Evolutionary conservation across 2,329 filamentous ascomycete genomes (phyloP).

Genomic region (Aspergillus transmontanensis): DNA sequence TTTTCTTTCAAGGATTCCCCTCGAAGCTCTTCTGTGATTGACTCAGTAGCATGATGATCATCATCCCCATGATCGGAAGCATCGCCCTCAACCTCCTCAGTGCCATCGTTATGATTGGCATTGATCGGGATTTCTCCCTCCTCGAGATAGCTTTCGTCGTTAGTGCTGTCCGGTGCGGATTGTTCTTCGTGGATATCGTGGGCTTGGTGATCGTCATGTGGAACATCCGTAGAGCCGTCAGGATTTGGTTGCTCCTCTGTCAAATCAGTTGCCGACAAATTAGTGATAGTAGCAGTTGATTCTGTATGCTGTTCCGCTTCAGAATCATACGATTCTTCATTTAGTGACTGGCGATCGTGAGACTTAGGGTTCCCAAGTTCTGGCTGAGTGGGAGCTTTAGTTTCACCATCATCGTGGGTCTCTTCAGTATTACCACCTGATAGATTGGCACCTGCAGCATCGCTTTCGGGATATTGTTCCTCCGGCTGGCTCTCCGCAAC

Average conservation of each 20-base stretch:
- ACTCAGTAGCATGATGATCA: constrained; percentile 14
- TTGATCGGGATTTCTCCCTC: constrained; percentile 18
- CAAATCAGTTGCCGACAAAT: constrained; percentile 19
- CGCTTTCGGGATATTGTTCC: background rate
- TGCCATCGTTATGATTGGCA: constrained; percentile 3
- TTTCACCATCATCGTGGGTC: constrained; percentile 4
- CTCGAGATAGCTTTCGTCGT: constrained; percentile 20
- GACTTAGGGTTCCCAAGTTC: constrained; percentile 12
- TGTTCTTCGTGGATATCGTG: constrained; percentile 37
- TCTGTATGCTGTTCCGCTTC: constrained; percentile 37
- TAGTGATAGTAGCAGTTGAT: constrained; percentile 31
- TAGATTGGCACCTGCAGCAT: background rate
- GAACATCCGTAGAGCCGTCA: constrained; percentile 14
- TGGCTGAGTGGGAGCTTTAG: constrained; percentile 14
- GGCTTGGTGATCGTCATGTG: constrained; percentile 12
- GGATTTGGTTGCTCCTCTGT: constrained; percentile 20
- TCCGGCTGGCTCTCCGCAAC: background rate
- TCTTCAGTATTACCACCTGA: constrained; percentile 13
- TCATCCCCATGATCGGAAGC: constrained; percentile 12
- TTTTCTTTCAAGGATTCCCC: constrained; percentile 15
- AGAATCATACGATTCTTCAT: constrained; percentile 27
- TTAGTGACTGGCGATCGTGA: constrained; percentile 7
- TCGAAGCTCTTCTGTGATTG: constrained; percentile 15
- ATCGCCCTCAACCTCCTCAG: constrained; percentile 19
- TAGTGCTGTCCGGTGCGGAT: constrained; percentile 26